Evolutionary conservation across 2,329 filamentous ascomycete species (phyloP).

Genomic region (Pseudogymnoascus sp.): DNA sequence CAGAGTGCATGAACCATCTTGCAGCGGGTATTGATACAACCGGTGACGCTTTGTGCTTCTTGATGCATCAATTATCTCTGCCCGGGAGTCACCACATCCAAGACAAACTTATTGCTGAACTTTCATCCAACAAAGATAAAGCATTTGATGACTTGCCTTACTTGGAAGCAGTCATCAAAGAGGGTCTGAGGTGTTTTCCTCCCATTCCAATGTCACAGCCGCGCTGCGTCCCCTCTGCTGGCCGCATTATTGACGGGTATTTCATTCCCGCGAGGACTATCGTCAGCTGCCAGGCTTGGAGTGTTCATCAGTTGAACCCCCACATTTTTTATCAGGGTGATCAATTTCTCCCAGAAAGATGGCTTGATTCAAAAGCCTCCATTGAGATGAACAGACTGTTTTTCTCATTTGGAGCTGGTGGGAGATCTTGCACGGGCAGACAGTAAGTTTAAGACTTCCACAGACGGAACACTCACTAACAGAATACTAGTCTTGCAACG

Average conservation of each 20-base stretch:
- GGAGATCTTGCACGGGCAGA: constrained; percentile 56
- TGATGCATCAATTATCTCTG: constrained; percentile 63
- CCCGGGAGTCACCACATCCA: constrained; percentile 45
- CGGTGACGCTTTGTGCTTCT: constrained; percentile 58
- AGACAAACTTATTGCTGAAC: constrained; percentile 42
- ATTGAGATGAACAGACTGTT: constrained; percentile 55
- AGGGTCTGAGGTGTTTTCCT: constrained; percentile 53
- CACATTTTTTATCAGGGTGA: constrained; percentile 73
- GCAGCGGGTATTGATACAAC: constrained; percentile 65
- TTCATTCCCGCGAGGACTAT: constrained; percentile 44
- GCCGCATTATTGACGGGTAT: constrained; percentile 46
- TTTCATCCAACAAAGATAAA: constrained; percentile 32
- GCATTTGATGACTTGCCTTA: constrained; percentile 45
- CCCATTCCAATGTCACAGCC: constrained; percentile 61
- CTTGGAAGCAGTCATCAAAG: constrained; percentile 54
- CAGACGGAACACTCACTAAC: not conserved
- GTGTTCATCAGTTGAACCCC: constrained; percentile 48
- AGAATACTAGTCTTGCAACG: constrained; percentile 43
- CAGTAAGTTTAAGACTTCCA: constrained; percentile 42
- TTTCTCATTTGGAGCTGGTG: constrained; percentile 59
- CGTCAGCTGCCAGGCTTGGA: constrained; percentile 54
- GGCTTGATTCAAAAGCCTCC: constrained; percentile 68
- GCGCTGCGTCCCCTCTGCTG: constrained; percentile 45
- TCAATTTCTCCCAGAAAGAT: constrained; percentile 69
- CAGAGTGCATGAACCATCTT: constrained; percentile 65